Conservation (phyloP, 306 rosid genomes). For the Sphenostylis stenocarpa region DNA sequence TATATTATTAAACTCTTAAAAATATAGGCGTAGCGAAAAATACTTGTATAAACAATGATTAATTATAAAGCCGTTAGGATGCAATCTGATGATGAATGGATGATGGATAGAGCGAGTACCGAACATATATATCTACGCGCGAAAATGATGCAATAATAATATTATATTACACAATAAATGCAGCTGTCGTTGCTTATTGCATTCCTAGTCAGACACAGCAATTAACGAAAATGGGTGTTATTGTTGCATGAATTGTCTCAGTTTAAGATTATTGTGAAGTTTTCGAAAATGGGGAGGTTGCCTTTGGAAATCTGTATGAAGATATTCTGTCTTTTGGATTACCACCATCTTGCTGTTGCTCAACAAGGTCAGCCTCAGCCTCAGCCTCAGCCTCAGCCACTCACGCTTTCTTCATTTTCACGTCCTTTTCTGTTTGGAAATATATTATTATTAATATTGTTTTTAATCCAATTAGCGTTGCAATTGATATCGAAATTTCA, state of each 20-base stretch:
- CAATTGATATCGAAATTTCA: not conserved
- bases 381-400: constrained; percentile 27
- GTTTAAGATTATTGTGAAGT: not conserved
- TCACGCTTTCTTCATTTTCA: not conserved
- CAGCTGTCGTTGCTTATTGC: not conserved
- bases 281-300: constrained; percentile 49
- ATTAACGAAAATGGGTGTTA: too few species aligned
- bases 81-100: not conserved
- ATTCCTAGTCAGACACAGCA: too few species aligned
- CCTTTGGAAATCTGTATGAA: constrained; percentile 58
- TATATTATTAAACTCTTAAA: too few species aligned
- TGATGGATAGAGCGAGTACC: not conserved
- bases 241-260: constrained; percentile 11
- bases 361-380: constrained; percentile 56
- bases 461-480: not conserved
- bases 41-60: not conserved
- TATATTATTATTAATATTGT: not conserved
- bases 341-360: constrained; percentile 52
- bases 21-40: not conserved
- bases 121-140: not conserved
- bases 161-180: not conserved
- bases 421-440: not conserved
- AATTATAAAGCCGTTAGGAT: not conserved
- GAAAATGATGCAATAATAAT: not conserved
- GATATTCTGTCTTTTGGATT: constrained; percentile 62